phyloP scores from a whole-genome alignment of 2,329 filamentous ascomycete genomes.

The Hirsutella rhossiliensis region DNA sequence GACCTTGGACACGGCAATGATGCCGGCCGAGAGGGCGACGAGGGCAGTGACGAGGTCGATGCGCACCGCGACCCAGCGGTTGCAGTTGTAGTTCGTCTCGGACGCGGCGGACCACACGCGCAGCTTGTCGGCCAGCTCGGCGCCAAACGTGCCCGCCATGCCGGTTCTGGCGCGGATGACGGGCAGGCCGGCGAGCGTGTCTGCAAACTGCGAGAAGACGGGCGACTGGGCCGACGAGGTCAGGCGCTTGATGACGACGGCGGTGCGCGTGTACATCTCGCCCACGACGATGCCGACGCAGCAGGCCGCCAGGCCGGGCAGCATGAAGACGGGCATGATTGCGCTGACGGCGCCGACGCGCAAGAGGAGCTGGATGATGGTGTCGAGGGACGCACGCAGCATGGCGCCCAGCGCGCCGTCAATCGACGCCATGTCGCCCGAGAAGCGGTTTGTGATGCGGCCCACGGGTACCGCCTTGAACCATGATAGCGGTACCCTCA shows the following conservation, averaged over 20 bases:
- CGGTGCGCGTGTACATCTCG: slow-evolving; percentile 38
- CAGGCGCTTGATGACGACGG: slow-evolving; percentile 32
- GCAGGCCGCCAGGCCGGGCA: slow-evolving; percentile 33
- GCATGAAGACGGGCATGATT: slow-evolving; percentile 38
- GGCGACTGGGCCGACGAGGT: slow-evolving; percentile 36
- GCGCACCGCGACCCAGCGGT: slow-evolving; percentile 44
- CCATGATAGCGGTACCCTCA: slow-evolving; percentile 44
- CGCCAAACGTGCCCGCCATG: slow-evolving; percentile 34
- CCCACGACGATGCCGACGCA: slow-evolving; percentile 31
- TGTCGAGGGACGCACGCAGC: slow-evolving; percentile 30
- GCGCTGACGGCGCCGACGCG: slow-evolving; percentile 34
- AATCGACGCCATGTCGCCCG: slow-evolving; percentile 44
- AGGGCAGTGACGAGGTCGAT: slow-evolving; percentile 41
- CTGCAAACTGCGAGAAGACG: slow-evolving; percentile 44
- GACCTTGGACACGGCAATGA: slow-evolving; percentile 37
- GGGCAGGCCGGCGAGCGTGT: slow-evolving; percentile 36
- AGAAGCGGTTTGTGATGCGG: slow-evolving; percentile 42
- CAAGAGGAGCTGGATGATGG: slow-evolving; percentile 28
- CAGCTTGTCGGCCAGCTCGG: slow-evolving; percentile 37
- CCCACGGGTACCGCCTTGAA: slow-evolving; percentile 41
- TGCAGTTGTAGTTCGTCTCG: slow-evolving; percentile 41
- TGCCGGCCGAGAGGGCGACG: slow-evolving; percentile 37
- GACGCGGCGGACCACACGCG: slow-evolving; percentile 31
- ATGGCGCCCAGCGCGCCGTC: slow-evolving; percentile 34
- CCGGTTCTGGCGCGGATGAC: slow-evolving; percentile 38